Evolutionary conservation across 2,329 filamentous ascomycete genomes (phyloP).

Genomic region (Akanthomyces dipterigenus): DNA sequence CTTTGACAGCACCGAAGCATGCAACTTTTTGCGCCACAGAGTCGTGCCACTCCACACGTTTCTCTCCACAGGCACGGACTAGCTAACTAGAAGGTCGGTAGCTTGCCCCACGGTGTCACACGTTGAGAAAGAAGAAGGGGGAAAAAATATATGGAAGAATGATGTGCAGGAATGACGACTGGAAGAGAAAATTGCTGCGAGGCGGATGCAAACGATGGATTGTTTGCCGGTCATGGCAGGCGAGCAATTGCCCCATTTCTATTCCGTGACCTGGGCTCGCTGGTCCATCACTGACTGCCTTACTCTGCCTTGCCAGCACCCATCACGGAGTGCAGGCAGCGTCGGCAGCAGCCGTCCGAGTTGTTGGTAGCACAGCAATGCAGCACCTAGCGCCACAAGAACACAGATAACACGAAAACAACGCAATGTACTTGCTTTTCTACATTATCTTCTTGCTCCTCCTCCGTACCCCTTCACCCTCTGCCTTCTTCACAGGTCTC

Average conservation of each 20-base stretch:
- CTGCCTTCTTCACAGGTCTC: not conserved
- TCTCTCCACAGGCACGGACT: not conserved
- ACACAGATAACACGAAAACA: not conserved
- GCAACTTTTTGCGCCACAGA: slow-evolving; percentile 1
- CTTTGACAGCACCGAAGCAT: not conserved
- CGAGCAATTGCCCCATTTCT: too few species aligned
- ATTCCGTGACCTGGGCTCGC: too few species aligned
- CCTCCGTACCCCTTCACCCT: not conserved
- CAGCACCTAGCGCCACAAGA: not conserved
- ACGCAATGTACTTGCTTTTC: not conserved
- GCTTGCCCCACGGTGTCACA: slow-evolving; percentile 3
- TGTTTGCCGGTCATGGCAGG: too few species aligned
- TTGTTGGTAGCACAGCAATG: not conserved
- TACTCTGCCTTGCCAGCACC: too few species aligned
- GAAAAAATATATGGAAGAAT: not conserved
- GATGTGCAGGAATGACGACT: not conserved
- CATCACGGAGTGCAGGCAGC: too few species aligned
- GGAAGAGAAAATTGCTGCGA: not conserved
- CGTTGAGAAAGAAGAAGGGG: not conserved
- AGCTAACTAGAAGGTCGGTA: not conserved
- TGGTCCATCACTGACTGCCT: too few species aligned
- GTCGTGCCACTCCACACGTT: slow-evolving; percentile 5
- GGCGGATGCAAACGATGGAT: too few species aligned
- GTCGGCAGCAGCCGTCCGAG: too few species aligned
- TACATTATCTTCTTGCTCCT: not conserved